Conservation (phyloP, 768 basidiomycete species). For the Rubroboletus satanas region DNA sequence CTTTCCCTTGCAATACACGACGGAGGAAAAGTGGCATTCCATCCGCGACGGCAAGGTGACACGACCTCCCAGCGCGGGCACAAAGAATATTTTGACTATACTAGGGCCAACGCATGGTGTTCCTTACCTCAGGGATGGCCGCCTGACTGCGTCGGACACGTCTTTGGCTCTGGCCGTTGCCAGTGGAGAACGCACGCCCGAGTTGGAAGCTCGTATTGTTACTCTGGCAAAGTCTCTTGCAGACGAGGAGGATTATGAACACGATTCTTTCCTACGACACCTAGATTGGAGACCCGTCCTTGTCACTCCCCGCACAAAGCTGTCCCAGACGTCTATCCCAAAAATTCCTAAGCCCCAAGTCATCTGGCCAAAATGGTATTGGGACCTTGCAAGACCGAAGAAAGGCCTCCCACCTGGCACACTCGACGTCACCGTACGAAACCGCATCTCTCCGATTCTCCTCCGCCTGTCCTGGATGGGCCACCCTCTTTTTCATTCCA, state of each 20-base stretch:
- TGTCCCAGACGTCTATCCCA: not conserved
- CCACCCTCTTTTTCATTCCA: conserved; percentile 80
- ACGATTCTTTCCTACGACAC: conserved; percentile 58
- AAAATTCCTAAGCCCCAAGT: conserved; percentile 41
- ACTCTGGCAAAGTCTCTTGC: conserved; percentile 39
- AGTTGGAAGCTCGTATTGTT: conserved; percentile 36
- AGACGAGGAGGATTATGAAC: conserved; percentile 15
- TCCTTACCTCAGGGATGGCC: conserved; percentile 40
- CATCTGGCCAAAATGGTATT: conserved; percentile 97
- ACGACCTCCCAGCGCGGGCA: conserved; percentile 43
- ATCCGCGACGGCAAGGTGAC: conserved; percentile 28
- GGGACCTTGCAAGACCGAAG: conserved; percentile 78
- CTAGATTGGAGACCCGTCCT: conserved; percentile 59
- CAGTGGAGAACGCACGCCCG: conserved; percentile 36
- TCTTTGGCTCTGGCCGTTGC: conserved; percentile 49
- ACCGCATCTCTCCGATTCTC: conserved; percentile 77
- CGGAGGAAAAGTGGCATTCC: conserved; percentile 68
- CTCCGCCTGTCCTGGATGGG: conserved; percentile 85
- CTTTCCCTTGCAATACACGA: conserved; percentile 52
- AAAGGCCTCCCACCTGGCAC: conserved; percentile 63
- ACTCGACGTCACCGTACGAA: conserved; percentile 82
- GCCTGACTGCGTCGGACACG: conserved; percentile 38
- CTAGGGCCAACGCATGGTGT: conserved; percentile 47
- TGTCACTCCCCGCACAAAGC: not conserved
- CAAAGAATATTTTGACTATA: conserved; percentile 41